A percentile compares a stretch with the other conserved stretches of the same genome.
Evolutionary conservation across 1,284 basidiomycete genomes (phyloP).

Genomic region (Thelephora terrestris): DNA sequence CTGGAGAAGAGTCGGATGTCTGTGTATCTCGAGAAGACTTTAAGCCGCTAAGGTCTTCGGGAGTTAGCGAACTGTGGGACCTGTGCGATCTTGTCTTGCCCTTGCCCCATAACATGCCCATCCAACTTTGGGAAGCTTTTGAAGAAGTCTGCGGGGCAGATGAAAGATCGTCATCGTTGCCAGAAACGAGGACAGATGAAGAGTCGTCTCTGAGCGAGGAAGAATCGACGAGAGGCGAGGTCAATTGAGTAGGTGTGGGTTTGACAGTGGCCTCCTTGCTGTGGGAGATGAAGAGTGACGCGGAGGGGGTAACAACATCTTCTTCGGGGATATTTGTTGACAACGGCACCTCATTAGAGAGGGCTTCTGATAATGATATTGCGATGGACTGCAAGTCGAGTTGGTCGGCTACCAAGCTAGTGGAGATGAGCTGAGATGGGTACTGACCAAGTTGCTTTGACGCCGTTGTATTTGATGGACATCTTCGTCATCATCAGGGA

Average conservation of each 20-base stretch:
- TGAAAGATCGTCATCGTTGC: background rate
- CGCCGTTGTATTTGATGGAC: constrained; percentile 40
- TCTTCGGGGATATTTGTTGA: constrained; percentile 26
- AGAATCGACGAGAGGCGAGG: background rate
- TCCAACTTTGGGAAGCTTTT: constrained; percentile 38
- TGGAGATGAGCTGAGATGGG: constrained; percentile 2
- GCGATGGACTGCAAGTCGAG: constrained; percentile 44
- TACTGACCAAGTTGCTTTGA: constrained; percentile 45
- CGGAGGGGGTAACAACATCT: constrained; percentile 6
- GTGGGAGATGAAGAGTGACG: background rate
- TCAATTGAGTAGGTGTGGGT: no score
- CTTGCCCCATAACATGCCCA: constrained; percentile 54
- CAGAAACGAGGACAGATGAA: background rate
- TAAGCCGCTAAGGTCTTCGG: background rate
- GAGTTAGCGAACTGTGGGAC: constrained; percentile 13
- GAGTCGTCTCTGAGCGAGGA: constrained; percentile 1
- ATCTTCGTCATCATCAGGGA: constrained; percentile 51
- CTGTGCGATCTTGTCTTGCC: constrained; percentile 21
- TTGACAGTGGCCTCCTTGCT: background rate
- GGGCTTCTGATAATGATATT: constrained; percentile 61
- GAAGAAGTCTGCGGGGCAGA: constrained; percentile 2
- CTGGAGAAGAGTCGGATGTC: background rate
- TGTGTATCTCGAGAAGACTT: background rate
- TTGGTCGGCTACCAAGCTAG: constrained; percentile 6
- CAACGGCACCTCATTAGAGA: constrained; percentile 45